Percentiles rank a stretch among this genome's conserved stretches.
phyloP scores from a whole-genome alignment of 768 basidiomycete species.

The Hericium erinaceus region DNA sequence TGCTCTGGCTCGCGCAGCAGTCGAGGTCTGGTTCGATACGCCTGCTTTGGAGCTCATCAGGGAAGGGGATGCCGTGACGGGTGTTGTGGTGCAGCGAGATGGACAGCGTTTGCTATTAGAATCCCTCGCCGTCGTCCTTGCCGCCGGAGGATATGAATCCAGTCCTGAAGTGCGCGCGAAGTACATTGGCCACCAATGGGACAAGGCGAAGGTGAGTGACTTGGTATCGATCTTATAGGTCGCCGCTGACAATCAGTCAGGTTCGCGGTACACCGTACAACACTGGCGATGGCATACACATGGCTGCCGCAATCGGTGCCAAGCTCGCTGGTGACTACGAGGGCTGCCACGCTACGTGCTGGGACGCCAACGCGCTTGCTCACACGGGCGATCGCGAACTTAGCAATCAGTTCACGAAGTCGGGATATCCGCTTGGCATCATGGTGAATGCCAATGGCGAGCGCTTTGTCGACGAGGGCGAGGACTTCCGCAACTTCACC shows the following conservation, averaged over 20 bases:
- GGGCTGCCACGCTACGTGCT: constrained; percentile 65
- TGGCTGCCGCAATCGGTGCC: constrained; percentile 44
- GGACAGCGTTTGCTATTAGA: constrained; percentile 29
- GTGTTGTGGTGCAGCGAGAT: constrained; percentile 34
- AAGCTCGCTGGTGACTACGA: constrained; percentile 54
- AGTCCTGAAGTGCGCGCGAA: constrained; percentile 39
- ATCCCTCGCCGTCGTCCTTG: constrained; percentile 43
- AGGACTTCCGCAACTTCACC: constrained; percentile 64
- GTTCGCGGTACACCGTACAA: constrained; percentile 68
- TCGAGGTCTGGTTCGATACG: constrained; percentile 50
- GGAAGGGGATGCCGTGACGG: constrained; percentile 32
- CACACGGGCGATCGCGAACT: constrained; percentile 45
- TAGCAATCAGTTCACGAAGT: constrained; percentile 67
- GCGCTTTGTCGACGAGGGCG: constrained; percentile 66
- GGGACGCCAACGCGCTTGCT: constrained; percentile 53
- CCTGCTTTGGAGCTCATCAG: constrained; percentile 32
- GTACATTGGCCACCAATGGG: constrained; percentile 53
- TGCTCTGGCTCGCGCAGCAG: constrained; percentile 39
- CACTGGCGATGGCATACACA: constrained; percentile 51
- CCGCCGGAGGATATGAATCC: constrained; percentile 61
- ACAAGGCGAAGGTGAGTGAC: constrained; percentile 38
- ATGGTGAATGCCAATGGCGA: constrained; percentile 52
- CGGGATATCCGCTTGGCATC: constrained; percentile 62
- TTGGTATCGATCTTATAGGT: not conserved
- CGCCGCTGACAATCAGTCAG: constrained; percentile 21